Base-by-base conservation (phyloP, 2,329 filamentous ascomycete genomes). In the Talaromyces pinophilus region DNA sequence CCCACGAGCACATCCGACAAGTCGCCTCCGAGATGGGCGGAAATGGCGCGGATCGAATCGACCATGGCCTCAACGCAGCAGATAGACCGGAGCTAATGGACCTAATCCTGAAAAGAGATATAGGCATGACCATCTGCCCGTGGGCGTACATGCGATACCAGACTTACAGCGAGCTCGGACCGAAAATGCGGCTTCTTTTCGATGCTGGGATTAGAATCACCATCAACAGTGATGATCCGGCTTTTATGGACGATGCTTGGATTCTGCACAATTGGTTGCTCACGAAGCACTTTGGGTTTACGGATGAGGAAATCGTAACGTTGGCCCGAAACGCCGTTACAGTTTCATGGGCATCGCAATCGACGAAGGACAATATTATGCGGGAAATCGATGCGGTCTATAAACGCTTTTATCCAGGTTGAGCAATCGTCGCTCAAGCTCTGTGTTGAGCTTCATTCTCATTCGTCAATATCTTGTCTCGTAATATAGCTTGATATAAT, bases 131-230 rank as follows among this genome's bases (percentile, higher is more conserved):
- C 55, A 59, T 59, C 33, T 59, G 55, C 22, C 55, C 55, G 0
- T 59, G 55, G 55, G 55, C 55, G 15, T 59, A 59, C 15, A 59
- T 59, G 55, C 55, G 55, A 42, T 59, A 59, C n/a, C 55, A 59
- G 19, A 59, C 55, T 22, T 59, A 59, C 35, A 25, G 33, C 33
- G 55, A 59, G 33, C 55, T 59, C 13, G 55, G 55, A 17, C 33
- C 55, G n/a, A 59, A 59, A 40, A 59, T 59, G 55, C 17, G 55
- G 5, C 55, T 59, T 42, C 55, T 59, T 17, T 40, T 59, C 35
- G 55, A 59, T 42, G 55, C 55, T 1, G 55, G 55, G 28, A 59
- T 59, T 19, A 59, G 15, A 40, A 38, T 59, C 19, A 59, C 55
- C 5, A 40, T 59, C 33, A 59, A 57, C 11, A 59, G 55, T 7